Conservation (phyloP, 1,284 basidiomycete genomes). For the Coniferiporia weirii region DNA sequence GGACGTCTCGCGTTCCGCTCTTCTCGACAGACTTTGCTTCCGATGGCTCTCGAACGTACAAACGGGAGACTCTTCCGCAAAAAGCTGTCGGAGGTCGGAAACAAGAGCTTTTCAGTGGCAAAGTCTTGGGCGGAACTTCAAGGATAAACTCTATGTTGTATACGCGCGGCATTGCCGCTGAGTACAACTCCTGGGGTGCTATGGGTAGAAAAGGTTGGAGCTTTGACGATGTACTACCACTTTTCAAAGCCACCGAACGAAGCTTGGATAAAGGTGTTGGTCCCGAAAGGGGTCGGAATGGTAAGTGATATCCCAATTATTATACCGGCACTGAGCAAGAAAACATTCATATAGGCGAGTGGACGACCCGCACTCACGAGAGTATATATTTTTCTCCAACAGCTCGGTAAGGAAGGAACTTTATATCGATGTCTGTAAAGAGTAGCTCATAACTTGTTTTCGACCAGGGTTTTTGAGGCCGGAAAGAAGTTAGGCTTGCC, state of each 20-base stretch:
- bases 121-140: constrained; percentile 38
- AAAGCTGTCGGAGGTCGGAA: constrained; percentile 21
- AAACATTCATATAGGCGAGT: constrained; percentile 22
- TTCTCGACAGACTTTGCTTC: constrained; percentile 29
- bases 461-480: constrained; percentile 21
- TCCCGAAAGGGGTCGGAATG: constrained; percentile 19
- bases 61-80: constrained; percentile 22
- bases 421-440: not conserved
- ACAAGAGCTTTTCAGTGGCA: constrained; percentile 34
- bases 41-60: constrained; percentile 24
- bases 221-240: constrained; percentile 32
- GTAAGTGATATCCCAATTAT: constrained; percentile 10
- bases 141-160: constrained; percentile 40
- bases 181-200: constrained; percentile 35
- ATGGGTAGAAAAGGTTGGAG: constrained; percentile 33
- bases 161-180: constrained; percentile 31
- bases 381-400: constrained; percentile 22
- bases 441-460: not conserved
- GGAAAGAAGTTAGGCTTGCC: constrained; percentile 22
- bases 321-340: not conserved
- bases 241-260: constrained; percentile 33
- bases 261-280: constrained; percentile 13
- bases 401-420: constrained; percentile 12
- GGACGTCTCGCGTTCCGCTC: constrained; percentile 32
- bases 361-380: constrained; percentile 17